phyloP scores from a whole-genome alignment of 805 yeast species.

The Danielia reshetovae region DNA sequence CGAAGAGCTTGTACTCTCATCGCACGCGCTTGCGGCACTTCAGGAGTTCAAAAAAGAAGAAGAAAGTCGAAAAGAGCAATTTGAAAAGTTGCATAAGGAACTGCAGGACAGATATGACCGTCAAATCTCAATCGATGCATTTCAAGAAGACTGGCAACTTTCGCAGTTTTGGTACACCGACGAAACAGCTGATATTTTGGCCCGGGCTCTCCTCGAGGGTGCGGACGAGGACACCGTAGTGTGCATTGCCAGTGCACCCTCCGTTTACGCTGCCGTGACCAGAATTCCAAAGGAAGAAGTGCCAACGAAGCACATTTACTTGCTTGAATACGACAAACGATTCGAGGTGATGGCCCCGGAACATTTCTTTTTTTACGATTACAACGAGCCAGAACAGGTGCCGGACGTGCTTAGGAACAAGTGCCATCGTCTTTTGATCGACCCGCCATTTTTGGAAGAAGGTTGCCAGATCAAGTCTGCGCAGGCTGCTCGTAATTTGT shows the following conservation, averaged over 20 bases:
- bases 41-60: slow-evolving; percentile 69
- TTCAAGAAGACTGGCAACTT: slow-evolving; percentile 90
- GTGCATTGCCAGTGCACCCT: slow-evolving; percentile 83
- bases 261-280: slow-evolving; percentile 80
- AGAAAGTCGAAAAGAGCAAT: slow-evolving; percentile 48
- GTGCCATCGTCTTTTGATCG: slow-evolving; percentile 71
- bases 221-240: slow-evolving; percentile 70
- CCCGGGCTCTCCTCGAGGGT: slow-evolving; percentile 69
- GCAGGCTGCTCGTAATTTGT: slow-evolving; percentile 51
- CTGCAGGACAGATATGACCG: slow-evolving; percentile 57
- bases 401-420: slow-evolving; percentile 54
- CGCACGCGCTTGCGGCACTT: slow-evolving; percentile 50
- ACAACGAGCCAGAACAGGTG: slow-evolving; percentile 60
- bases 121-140: slow-evolving; percentile 60
- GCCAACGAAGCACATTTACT: slow-evolving; percentile 67
- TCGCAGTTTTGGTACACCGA: slow-evolving; percentile 91
- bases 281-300: slow-evolving; percentile 46
- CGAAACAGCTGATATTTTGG: slow-evolving; percentile 63
- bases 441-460: slow-evolving; percentile 82
- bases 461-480: slow-evolving; percentile 73
- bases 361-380: slow-evolving; percentile 72
- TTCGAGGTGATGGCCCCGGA: slow-evolving; percentile 64
- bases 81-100: slow-evolving; percentile 47
- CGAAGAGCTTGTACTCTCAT: slow-evolving; percentile 43
- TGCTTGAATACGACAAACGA: slow-evolving; percentile 76